Percentiles rank a stretch among this genome's conserved stretches.
Conservation (phyloP, 2,329 filamentous ascomycete species). For the Calonectria ilicicola region DNA sequence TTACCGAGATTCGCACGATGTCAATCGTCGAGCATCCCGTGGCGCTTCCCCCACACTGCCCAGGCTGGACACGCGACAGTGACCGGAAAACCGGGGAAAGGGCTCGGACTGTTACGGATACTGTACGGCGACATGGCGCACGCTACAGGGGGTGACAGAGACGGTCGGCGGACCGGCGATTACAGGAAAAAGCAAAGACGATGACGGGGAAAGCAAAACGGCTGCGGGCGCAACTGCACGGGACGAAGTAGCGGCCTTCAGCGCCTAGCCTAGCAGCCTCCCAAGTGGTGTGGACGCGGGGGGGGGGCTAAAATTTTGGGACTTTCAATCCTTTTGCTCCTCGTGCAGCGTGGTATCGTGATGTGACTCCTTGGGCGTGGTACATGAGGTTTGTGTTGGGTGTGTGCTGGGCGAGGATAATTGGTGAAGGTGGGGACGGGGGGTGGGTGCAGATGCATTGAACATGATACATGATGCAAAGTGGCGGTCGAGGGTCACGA, state of each 20-base stretch:
- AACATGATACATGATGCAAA: background rate
- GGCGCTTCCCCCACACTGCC: constrained; percentile 8
- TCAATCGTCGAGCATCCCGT: background rate
- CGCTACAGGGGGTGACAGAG: background rate
- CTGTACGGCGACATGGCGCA: background rate
- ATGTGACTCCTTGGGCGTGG: constrained; percentile 7
- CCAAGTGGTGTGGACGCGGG: background rate
- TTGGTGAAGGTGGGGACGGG: constrained; percentile 22
- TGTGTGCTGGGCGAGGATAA: constrained; percentile 21
- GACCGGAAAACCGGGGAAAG: constrained; percentile 6
- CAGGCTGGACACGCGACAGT: constrained; percentile 6
- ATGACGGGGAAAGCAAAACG: background rate
- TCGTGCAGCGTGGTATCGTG: constrained; percentile 18
- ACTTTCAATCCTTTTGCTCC: background rate
- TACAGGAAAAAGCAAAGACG: constrained; percentile 7
- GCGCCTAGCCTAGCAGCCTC: background rate
- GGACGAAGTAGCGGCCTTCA: background rate
- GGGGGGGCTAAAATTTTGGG: constrained; percentile 13
- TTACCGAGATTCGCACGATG: constrained; percentile 5
- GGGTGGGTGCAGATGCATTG: constrained; percentile 6
- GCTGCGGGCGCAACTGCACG: constrained; percentile 9
- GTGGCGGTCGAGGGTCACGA: background rate
- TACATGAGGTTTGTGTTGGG: constrained; percentile 2
- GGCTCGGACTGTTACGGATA: constrained; percentile 2
- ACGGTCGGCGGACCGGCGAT: background rate